phyloP scores from a whole-genome alignment of 2,329 filamentous ascomycete genomes.

The Diaporthe sp. region DNA sequence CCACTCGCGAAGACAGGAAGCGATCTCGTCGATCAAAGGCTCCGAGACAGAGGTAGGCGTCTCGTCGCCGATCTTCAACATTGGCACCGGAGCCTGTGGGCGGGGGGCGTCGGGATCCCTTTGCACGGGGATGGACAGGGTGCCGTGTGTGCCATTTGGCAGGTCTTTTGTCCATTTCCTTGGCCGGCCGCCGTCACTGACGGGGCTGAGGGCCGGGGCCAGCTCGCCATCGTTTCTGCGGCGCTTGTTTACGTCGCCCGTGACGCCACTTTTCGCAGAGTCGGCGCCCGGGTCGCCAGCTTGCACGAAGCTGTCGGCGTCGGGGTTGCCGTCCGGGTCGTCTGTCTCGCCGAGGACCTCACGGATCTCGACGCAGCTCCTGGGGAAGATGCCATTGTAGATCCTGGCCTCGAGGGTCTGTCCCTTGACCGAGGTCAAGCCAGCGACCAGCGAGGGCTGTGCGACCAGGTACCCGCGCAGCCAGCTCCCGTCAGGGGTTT shows the following conservation, averaged over 20 bases:
- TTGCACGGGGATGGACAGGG: slow-evolving; percentile 62
- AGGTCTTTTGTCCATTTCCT: slow-evolving; percentile 49
- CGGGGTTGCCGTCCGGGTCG: slow-evolving; percentile 60
- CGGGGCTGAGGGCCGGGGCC: slow-evolving; percentile 41
- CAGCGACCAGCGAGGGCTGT: slow-evolving; percentile 91
- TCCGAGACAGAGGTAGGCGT: slow-evolving; percentile 90
- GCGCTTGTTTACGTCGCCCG: slow-evolving; percentile 51
- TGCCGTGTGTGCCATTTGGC: slow-evolving; percentile 56
- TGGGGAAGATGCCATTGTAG: slow-evolving; percentile 98
- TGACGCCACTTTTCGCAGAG: slow-evolving; percentile 68
- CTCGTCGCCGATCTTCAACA: slow-evolving; percentile 98
- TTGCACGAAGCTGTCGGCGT: slow-evolving; percentile 52
- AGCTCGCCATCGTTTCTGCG: slow-evolving; percentile 50
- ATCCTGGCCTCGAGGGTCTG: slow-evolving; percentile 95
- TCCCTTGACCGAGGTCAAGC: slow-evolving; percentile 89
- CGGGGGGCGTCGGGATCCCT: slow-evolving; percentile 79
- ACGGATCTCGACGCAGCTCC: slow-evolving; percentile 93
- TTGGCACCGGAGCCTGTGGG: slow-evolving; percentile 92
- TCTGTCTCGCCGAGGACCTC: slow-evolving; percentile 88
- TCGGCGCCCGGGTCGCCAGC: slow-evolving; percentile 55
- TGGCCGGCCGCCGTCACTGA: slow-evolving; percentile 38
- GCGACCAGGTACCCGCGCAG: slow-evolving; percentile 95
- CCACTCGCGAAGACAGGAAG: slow-evolving; percentile 97
- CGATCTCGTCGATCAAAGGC: slow-evolving; percentile 96
- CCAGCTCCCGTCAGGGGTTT: slow-evolving; percentile 93